Evolutionary conservation across 2,329 filamentous ascomycete genomes (phyloP).

Genomic region (Diplodia seriata): DNA sequence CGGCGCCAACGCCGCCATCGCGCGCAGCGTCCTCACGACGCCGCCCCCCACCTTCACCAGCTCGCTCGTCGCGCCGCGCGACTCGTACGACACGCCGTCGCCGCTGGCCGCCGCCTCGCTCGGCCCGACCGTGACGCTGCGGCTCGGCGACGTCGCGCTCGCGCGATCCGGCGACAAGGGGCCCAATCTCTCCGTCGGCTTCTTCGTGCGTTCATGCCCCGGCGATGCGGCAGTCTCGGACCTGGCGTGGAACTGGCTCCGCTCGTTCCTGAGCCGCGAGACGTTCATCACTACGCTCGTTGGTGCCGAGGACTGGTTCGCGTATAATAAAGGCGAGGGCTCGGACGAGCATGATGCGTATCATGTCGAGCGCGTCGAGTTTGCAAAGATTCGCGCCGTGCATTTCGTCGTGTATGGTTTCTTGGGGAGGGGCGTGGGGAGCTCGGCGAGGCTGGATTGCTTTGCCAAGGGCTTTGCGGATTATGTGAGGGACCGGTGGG

Average conservation of each 20-base stretch:
- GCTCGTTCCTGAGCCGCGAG: conserved; percentile 36
- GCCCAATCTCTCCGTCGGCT: conserved; percentile 46
- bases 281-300: conserved; percentile 34
- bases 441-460: background rate
- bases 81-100: conserved; percentile 41
- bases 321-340: too few species aligned
- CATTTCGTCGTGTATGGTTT: conserved; percentile 50
- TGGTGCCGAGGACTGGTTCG: conserved; percentile 40
- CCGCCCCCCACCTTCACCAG: background rate
- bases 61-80: conserved; percentile 35
- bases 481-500: conserved; percentile 9
- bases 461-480: conserved; percentile 12
- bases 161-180: conserved; percentile 53
- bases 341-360: conserved; percentile 33
- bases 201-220: too few species aligned
- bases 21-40: conserved; percentile 22
- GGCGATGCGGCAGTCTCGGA: conserved; percentile 37
- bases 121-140: conserved; percentile 41
- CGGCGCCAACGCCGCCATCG: conserved; percentile 35
- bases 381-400: conserved; percentile 42
- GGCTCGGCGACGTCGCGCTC: conserved; percentile 53
- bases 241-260: conserved; percentile 42
- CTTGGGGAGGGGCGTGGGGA: conserved; percentile 41
- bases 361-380: conserved; percentile 44
- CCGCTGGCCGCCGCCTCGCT: conserved; percentile 37